Percentiles rank a stretch among this genome's conserved stretches.
Conservation (phyloP, 2,329 filamentous ascomycete genomes). For the Aspergillus costaricaensis region DNA sequence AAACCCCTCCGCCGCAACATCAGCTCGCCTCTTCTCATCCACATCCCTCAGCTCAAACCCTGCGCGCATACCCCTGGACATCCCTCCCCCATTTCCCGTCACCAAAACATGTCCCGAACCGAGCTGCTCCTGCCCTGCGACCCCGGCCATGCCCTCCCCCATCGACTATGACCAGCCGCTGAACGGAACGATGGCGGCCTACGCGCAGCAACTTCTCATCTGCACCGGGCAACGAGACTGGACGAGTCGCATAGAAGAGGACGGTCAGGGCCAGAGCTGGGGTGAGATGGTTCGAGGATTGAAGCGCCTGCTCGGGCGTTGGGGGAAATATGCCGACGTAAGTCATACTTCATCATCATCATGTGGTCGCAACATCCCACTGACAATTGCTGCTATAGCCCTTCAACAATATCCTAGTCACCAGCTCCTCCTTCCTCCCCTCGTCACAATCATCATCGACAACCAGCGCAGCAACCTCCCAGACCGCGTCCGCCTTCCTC, state of each 20-base stretch:
- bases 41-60: slow-evolving; percentile 21
- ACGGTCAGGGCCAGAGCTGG: slow-evolving; percentile 56
- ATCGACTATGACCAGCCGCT: slow-evolving; percentile 73
- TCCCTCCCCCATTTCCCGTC: slow-evolving; percentile 49
- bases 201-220: slow-evolving; percentile 79
- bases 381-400: slow-evolving; percentile 56
- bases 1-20: slow-evolving; percentile 3
- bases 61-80: slow-evolving; percentile 34
- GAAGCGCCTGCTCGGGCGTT: slow-evolving; percentile 66
- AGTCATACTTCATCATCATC: slow-evolving; percentile 13
- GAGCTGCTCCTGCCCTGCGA: slow-evolving; percentile 73
- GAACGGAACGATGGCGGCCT: slow-evolving; percentile 74
- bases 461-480: slow-evolving; percentile 20
- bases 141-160: slow-evolving; percentile 68
- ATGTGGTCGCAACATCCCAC: neutral
- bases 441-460: slow-evolving; percentile 49
- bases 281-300: slow-evolving; percentile 63
- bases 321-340: slow-evolving; percentile 66
- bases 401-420: slow-evolving; percentile 76
- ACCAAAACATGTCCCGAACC: slow-evolving; percentile 68
- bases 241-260: slow-evolving; percentile 81
- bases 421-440: slow-evolving; percentile 70
- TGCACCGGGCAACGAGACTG: slow-evolving; percentile 81
- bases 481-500: slow-evolving; percentile 65
- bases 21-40: slow-evolving; percentile 25